Percentiles rank a stretch among this genome's conserved stretches.
Evolutionary conservation across 257 asterid species (phyloP).

Genomic region (Solanum piurae): DNA sequence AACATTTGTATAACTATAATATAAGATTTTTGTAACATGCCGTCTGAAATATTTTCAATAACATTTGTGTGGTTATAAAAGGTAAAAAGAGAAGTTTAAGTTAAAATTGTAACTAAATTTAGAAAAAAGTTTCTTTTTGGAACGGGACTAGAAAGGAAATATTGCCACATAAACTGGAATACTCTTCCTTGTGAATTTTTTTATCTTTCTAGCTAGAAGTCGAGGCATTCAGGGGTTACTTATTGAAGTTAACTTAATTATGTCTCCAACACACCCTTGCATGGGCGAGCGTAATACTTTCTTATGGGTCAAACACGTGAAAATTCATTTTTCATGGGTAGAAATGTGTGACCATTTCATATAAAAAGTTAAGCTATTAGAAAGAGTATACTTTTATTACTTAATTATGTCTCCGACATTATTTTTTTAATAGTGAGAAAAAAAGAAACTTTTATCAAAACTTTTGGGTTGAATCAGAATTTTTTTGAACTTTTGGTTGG

Average conservation of each 20-base stretch:
- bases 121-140: not conserved
- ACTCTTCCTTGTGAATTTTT: not conserved
- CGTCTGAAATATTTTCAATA: not conserved
- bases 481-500: not conserved
- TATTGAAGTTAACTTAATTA: not conserved
- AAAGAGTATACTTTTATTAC: not conserved
- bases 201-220: not conserved
- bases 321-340: not conserved
- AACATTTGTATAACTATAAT: not conserved
- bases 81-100: not conserved
- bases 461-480: not conserved
- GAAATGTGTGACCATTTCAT: not conserved
- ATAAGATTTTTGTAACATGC: not conserved
- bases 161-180: not conserved
- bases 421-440: not conserved
- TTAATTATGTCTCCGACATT: not conserved
- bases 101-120: not conserved
- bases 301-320: not conserved
- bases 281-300: not conserved
- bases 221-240: not conserved
- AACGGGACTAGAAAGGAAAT: not conserved
- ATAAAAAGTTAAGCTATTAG: not conserved
- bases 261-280: not conserved
- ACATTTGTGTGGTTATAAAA: not conserved
- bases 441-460: not conserved